These are phyloP conservation scores for Nicotiana paniculata DNA, from an alignment of 257 asterid species.

Conservation along the genomic window DNA sequence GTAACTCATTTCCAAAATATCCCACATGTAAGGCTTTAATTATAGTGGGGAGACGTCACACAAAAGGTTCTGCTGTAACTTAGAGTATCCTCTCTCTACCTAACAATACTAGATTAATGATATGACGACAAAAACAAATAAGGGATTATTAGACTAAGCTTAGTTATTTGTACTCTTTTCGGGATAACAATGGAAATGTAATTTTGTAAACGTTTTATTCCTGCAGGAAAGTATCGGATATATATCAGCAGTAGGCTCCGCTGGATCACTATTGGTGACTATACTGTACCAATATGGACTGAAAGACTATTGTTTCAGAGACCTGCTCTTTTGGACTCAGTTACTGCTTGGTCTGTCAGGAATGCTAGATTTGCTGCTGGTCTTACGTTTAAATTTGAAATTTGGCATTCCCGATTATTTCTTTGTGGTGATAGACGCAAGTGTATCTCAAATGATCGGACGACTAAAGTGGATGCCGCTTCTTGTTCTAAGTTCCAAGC, in stretches of 20 bases:
- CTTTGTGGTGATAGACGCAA: constrained; percentile 72
- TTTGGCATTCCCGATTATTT: constrained; percentile 62
- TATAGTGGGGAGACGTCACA: not conserved
- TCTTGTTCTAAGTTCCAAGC: constrained; percentile 74
- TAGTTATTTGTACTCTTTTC: not conserved
- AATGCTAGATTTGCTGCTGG: constrained; percentile 66
- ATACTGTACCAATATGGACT: constrained; percentile 60
- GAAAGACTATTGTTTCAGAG: constrained; percentile 64
- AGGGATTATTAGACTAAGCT: not conserved
- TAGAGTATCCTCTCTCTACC: not conserved
- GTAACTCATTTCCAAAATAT: not conserved
- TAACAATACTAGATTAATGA: not conserved
- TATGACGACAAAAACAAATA: not conserved
- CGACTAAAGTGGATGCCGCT: constrained; percentile 97
- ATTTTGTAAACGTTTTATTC: not conserved
- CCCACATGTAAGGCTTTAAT: not conserved
- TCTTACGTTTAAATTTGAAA: constrained; percentile 65
- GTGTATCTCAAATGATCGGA: constrained; percentile 67
- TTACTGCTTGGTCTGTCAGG: constrained; percentile 67
- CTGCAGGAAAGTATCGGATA: constrained; percentile 77
- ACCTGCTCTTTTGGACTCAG: constrained; percentile 79
- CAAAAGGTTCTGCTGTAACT: not conserved
- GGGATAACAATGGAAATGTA: not conserved
- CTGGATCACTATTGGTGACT: constrained; percentile 74
- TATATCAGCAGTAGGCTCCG: constrained; percentile 71